These are phyloP conservation scores for Flaveria robusta DNA, from an alignment of 129 eudicot species.

Conservation along the genomic window DNA sequence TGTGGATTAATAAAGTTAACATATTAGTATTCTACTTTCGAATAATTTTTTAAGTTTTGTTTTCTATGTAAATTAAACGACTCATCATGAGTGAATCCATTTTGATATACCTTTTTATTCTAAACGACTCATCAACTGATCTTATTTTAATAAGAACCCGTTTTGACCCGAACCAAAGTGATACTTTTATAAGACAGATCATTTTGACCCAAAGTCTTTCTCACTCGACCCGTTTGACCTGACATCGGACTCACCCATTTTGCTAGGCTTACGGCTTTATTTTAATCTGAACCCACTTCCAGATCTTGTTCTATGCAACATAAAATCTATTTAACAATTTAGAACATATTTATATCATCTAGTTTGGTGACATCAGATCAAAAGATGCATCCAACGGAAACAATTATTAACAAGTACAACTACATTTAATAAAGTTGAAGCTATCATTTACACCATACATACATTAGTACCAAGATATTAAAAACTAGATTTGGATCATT, in stretches of 20 bases:
- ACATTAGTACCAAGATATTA: background rate
- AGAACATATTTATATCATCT: background rate
- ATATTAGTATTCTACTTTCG: no score
- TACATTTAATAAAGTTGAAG: conserved; percentile 3
- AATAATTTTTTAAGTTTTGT: no score
- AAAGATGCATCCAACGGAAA: background rate
- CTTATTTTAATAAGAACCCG: background rate
- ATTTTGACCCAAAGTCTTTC: background rate
- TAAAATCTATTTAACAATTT: no score
- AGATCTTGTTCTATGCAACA: no score
- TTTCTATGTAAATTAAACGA: no score
- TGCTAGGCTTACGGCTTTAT: no score
- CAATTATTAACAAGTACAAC: background rate
- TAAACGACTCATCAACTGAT: no score
- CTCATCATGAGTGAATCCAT: no score
- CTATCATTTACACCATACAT: conserved; percentile 13
- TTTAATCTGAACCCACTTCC: no score
- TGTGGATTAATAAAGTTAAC: background rate
- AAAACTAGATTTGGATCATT: background rate
- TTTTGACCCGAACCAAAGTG: background rate
- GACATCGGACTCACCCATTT: no score
- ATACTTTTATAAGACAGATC: no score
- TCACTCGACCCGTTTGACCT: background rate
- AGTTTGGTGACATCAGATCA: background rate
- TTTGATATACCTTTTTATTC: no score